Conservation (phyloP, 176 grass and related monocot genomes). For the Aegilops sharonensis region DNA sequence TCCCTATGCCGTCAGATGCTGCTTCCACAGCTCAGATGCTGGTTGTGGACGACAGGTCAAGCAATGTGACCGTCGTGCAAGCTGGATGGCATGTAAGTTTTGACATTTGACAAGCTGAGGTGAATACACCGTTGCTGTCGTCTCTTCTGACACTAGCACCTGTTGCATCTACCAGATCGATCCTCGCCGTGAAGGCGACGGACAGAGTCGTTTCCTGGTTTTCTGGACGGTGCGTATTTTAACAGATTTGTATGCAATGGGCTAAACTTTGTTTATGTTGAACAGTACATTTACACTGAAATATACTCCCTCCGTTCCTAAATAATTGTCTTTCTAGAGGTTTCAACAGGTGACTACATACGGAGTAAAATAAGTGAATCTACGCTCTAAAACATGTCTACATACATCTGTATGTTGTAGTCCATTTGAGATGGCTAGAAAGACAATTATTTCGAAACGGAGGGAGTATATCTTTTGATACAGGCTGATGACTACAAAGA, state of each 20-base stretch:
- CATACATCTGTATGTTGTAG: no score
- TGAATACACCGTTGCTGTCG: not conserved
- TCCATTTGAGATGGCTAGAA: no score
- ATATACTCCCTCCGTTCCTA: no score
- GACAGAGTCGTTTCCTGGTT: not conserved
- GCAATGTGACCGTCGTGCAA: not conserved
- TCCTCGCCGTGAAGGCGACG: not conserved
- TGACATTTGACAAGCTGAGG: not conserved
- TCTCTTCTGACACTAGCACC: not conserved
- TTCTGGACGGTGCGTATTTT: conserved; percentile 14
- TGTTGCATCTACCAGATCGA: not conserved
- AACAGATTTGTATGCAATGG: not conserved
- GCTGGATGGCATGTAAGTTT: conserved; percentile 18
- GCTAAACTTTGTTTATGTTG: not conserved
- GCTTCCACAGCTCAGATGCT: not conserved
- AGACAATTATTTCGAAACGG: no score
- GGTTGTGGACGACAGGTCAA: not conserved
- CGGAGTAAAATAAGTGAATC: no score
- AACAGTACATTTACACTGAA: not conserved
- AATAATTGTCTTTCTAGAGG: no score
- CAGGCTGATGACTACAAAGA: conserved; percentile 5
- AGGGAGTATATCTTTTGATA: not conserved
- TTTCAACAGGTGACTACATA: no score
- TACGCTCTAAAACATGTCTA: no score
- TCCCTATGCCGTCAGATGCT: not conserved